phyloP scores from a whole-genome alignment of 2,329 filamentous ascomycete species.

The Aspergillus spinulosporus region DNA sequence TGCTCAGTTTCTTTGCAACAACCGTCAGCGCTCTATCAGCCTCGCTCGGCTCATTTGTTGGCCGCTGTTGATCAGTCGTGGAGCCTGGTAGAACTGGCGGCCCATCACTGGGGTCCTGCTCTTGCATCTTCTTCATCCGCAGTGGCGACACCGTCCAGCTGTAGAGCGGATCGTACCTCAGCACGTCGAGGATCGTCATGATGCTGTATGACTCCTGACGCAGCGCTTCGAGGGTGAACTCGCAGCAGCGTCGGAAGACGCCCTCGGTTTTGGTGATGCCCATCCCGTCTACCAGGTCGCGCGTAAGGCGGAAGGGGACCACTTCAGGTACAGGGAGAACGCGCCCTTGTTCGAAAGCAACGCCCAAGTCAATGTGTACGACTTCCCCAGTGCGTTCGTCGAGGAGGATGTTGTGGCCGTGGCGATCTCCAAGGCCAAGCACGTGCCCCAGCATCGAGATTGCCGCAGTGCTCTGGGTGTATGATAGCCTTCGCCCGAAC shows the following conservation, averaged over 20 bases:
- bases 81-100: constrained; percentile 36
- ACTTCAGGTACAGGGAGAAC: constrained; percentile 94
- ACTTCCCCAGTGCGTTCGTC: constrained; percentile 89
- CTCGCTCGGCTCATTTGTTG: constrained; percentile 66
- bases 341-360: constrained; percentile 94
- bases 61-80: constrained; percentile 34
- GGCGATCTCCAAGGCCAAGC: constrained; percentile 87
- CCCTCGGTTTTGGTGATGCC: constrained; percentile 93
- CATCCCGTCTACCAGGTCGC: constrained; percentile 96
- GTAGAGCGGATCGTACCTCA: constrained; percentile 97
- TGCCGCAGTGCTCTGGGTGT: constrained; percentile 88
- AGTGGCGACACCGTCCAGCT: constrained; percentile 85
- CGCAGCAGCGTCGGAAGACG: constrained; percentile 95
- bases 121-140: constrained; percentile 66
- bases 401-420: constrained; percentile 94
- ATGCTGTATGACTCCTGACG: constrained; percentile 96
- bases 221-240: constrained; percentile 92
- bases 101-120: constrained; percentile 48
- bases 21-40: constrained; percentile 89
- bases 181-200: constrained; percentile 96
- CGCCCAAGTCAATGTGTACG: constrained; percentile 94
- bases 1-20: constrained; percentile 92
- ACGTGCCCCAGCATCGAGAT: constrained; percentile 95
- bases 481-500: constrained; percentile 86
- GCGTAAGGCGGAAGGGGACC: constrained; percentile 90